phyloP scores from a whole-genome alignment of 2,329 filamentous ascomycete genomes.

The Exophiala viscosa region DNA sequence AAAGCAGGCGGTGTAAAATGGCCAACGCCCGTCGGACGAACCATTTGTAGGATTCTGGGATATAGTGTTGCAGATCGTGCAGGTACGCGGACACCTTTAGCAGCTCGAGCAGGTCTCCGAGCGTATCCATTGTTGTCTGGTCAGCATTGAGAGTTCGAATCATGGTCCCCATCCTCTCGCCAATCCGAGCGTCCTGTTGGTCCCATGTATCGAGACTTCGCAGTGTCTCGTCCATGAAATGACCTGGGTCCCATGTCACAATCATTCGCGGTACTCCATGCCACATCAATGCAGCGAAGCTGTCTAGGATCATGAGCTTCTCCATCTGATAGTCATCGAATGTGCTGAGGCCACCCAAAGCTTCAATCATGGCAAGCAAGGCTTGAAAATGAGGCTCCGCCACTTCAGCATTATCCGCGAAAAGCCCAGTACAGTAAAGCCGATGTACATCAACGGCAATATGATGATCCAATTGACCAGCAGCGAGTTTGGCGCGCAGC shows the following conservation, averaged over 20 bases:
- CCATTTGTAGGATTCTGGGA: slow-evolving; percentile 17
- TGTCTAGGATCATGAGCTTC: slow-evolving; percentile 15
- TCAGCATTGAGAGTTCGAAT: slow-evolving; percentile 1
- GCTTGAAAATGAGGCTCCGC: slow-evolving; percentile 25
- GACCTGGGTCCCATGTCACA: slow-evolving; percentile 17
- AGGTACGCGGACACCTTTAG: slow-evolving; percentile 14
- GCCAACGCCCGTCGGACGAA: slow-evolving; percentile 14
- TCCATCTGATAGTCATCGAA: slow-evolving; percentile 24
- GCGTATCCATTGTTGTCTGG: slow-evolving; percentile 1
- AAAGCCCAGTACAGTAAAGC: slow-evolving; percentile 12
- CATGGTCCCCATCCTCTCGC: slow-evolving; percentile 7
- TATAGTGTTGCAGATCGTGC: slow-evolving; percentile 4
- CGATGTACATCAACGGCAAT: slow-evolving; percentile 22
- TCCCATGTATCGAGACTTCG: slow-evolving; percentile 1
- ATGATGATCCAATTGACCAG: slow-evolving; percentile 16
- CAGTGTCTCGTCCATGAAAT: slow-evolving; percentile 7
- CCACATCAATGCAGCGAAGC: slow-evolving; percentile 10
- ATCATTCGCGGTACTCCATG: slow-evolving; percentile 12
- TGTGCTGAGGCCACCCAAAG: slow-evolving; percentile 18
- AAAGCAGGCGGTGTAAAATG: slow-evolving; percentile 20
- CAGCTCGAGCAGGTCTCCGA: slow-evolving; percentile 16
- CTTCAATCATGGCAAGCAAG: slow-evolving; percentile 21
- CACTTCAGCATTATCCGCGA: slow-evolving; percentile 10
- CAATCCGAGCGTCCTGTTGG: slow-evolving; percentile 3
- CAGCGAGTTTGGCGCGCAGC: slow-evolving; percentile 15